Evolutionary conservation across 352 stramenopile species (phyloP).

Genomic region (Pythium aphanidermatum): DNA sequence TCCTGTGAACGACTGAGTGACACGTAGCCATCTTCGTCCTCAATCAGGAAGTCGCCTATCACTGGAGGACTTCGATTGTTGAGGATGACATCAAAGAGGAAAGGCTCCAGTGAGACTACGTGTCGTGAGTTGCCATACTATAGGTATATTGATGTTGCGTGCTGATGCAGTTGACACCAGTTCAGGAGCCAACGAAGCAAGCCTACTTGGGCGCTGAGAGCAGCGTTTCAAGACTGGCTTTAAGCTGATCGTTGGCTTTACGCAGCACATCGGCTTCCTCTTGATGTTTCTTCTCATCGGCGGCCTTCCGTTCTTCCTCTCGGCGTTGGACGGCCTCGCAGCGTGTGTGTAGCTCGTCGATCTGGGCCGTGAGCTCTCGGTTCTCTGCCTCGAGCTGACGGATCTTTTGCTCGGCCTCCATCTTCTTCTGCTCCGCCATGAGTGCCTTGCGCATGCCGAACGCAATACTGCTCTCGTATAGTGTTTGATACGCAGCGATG

Average conservation of each 20-base stretch:
- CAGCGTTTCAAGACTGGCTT: slow-evolving; percentile 86
- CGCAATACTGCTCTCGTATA: slow-evolving; percentile 91
- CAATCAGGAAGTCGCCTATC: no score
- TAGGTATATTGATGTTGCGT: no score
- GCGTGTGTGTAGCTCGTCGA: slow-evolving; percentile 60
- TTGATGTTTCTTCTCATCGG: slow-evolving; percentile 82
- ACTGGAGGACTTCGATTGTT: no score
- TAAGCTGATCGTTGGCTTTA: slow-evolving; percentile 88
- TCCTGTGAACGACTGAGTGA: no score
- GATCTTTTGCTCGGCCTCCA: slow-evolving; percentile 82
- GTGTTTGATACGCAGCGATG: slow-evolving; percentile 89
- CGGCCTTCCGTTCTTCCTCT: slow-evolving; percentile 55
- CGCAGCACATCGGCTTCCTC: slow-evolving; percentile 84
- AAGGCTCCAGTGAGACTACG: no score
- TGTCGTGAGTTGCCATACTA: no score
- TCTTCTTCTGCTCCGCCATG: slow-evolving; percentile 90
- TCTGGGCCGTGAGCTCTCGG: slow-evolving; percentile 71
- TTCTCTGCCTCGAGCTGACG: slow-evolving; percentile 70
- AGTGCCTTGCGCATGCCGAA: slow-evolving; percentile 93
- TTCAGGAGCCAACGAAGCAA: no score
- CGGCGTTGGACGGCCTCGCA: slow-evolving; percentile 54
- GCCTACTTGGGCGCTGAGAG: slow-evolving; percentile 57
- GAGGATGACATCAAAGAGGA: no score
- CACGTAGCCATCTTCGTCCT: no score
- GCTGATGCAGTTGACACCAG: no score